Evolutionary conservation across 169 alveolate genomes (phyloP), one percentile per base, ranked within the genome.

Genomic region (Plasmodium cynomolgi): DNA sequence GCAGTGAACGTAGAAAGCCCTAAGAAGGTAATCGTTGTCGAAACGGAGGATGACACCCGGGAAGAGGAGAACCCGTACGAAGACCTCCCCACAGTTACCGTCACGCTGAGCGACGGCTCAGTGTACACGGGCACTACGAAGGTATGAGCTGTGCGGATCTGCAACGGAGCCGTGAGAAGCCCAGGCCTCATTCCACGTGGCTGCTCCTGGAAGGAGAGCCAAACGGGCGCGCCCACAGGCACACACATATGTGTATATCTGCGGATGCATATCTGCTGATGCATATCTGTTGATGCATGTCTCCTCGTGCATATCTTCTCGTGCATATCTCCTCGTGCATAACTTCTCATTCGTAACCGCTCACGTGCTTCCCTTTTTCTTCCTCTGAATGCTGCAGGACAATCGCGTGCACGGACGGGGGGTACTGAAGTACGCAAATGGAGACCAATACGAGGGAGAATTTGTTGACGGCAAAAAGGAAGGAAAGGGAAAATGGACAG

Each of bases 401-500:
- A 44, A 81, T 2, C 81, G 72, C 31, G n/a, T 81, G 13, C 96
- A 95, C 71, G 97, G 97, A 29, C 72, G 56, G 81, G 97, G 97
- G 7, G 68, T 83, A 39, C 75, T 93, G 50, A 88, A 84, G 31
- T 92, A 91, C 37, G 75, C 68, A 79, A 98, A 98, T 93, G 99
- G 98, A 34, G 98, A 98, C 81, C 97, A 95, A 79, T 98, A 98
- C 90, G 99, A 97, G 94, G 99, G 99, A 1, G 96, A 97, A 90
- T 98, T 98, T 98, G 95, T 96, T 79, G 97, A 97, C 68, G 99
- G 98, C 3, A 96, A 96, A 92, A 97, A 98, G 92, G 97, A 97
- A 56, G 99, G 99, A 2, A 96, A 96, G 93, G 99, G 99, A 54
- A 98, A 98, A 34, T 96, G 97, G 90, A 96, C 97, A 2, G 98